These are phyloP conservation scores for Trichosporon coremiiforme DNA, from an alignment of 1,284 basidiomycete genomes.

Conservation along the genomic window DNA sequence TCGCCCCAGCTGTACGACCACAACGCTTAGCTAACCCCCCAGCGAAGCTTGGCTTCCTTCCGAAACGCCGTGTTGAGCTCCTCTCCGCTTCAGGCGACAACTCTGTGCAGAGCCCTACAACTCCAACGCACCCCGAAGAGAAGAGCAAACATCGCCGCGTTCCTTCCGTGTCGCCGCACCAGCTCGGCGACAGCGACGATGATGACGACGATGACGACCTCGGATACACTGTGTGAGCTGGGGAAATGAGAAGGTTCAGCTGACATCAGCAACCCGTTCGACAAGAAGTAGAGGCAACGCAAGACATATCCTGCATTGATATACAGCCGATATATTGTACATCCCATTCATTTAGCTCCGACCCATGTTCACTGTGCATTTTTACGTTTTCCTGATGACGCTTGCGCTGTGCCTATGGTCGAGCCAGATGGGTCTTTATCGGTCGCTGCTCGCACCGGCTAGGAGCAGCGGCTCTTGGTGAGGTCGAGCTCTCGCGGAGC, in stretches of 20 bases:
- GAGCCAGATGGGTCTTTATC: too few species aligned
- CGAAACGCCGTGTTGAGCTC: conserved; percentile 55
- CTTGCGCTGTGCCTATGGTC: not conserved
- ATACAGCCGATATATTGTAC: not conserved
- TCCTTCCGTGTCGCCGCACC: conserved; percentile 37
- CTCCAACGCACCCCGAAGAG: conserved; percentile 31
- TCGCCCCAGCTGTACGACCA: not conserved
- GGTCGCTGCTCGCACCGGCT: too few species aligned
- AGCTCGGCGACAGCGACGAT: conserved; percentile 51
- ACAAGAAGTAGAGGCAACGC: conserved; percentile 39
- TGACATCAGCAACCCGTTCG: conserved; percentile 51
- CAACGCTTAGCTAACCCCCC: conserved; percentile 5
- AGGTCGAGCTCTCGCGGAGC: too few species aligned
- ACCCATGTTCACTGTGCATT: conserved; percentile 3
- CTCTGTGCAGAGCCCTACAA: conserved; percentile 18
- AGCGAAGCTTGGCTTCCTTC: conserved; percentile 56
- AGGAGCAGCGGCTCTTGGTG: too few species aligned
- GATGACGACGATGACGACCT: conserved; percentile 51
- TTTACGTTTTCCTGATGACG: not conserved
- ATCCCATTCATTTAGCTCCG: conserved; percentile 4
- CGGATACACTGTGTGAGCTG: conserved; percentile 54
- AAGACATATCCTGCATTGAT: not conserved
- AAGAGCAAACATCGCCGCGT: conserved; percentile 43
- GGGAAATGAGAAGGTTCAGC: conserved; percentile 1
- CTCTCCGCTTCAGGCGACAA: conserved; percentile 39